phyloP scores from a whole-genome alignment of 192 early-diverging fungal genomes.

The Podila epicladia region DNA sequence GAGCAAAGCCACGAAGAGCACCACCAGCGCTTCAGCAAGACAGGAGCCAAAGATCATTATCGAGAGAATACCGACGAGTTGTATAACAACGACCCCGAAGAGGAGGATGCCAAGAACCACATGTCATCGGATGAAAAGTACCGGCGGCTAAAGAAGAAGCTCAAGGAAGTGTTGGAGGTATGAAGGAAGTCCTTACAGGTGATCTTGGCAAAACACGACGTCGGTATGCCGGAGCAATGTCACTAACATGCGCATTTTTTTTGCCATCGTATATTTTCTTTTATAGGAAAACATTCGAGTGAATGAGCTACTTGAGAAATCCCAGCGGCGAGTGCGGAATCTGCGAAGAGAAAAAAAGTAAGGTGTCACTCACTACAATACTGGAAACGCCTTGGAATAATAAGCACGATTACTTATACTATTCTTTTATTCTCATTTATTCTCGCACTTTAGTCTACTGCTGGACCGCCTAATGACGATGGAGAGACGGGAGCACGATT shows the following conservation, averaged over 20 bases:
- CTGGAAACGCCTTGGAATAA: not conserved
- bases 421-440: not conserved
- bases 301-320: slow-evolving; percentile 26
- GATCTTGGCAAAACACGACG: too few species aligned
- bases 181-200: too few species aligned
- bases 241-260: not conserved
- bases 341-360: slow-evolving; percentile 42
- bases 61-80: not conserved
- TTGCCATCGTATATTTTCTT: too few species aligned
- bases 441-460: slow-evolving; percentile 9
- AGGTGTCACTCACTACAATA: not conserved
- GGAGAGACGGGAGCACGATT: slow-evolving; percentile 13
- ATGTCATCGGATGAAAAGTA: slow-evolving; percentile 52
- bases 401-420: not conserved
- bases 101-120: not conserved
- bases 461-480: slow-evolving; percentile 24
- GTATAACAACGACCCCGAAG: not conserved
- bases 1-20: not conserved
- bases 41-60: not conserved
- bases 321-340: slow-evolving; percentile 32
- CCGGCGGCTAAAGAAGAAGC: slow-evolving; percentile 53
- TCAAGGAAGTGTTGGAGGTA: slow-evolving; percentile 57
- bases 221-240: not conserved
- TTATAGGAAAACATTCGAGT: slow-evolving; percentile 41
- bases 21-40: not conserved